Base-by-base conservation (phyloP, 2,329 filamentous ascomycete genomes). In the Rhynchosporium agropyri region DNA sequence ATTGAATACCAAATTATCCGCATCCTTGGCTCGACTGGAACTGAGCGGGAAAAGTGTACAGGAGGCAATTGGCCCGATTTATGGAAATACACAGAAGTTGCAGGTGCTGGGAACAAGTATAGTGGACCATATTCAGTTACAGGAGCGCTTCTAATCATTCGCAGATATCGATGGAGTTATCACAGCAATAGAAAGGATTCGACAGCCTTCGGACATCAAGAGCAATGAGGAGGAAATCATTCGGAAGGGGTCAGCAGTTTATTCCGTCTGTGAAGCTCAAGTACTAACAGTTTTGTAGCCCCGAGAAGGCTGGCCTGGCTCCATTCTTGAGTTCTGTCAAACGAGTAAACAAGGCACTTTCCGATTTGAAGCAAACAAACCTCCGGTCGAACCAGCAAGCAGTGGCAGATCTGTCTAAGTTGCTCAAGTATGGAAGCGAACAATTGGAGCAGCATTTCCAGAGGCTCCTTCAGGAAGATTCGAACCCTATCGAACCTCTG, bases 1-100 rank as follows among this genome's bases (percentile, higher is more conserved):
- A 73, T 84, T 98, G 75, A 97, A 92, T 38, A 97, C 95, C 80
- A 97, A 96, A 81, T 97, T 99, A 61, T 90, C 96, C 77, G 89
- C 90, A 33, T 96, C 91, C 58, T 83, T 97, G 69, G 85, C 87
- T 43, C 85, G 93, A 61, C 82, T 99, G 40, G 92, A 98, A 71
- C 86, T 89, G 43, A 96, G 91, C 59, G 95, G 94, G 20, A 92
- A 92, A 77, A 93, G 90, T 64, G 92, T 98, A 26, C 89, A 92
- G 72, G 91, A 97, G 73, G 93, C 96, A 10, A 92, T 96, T 61
- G 92, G 92, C 0, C 95, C 95, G 8, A 89, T 99, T 48, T 96
- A 93, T 74, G 91, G 90, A 71, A 96, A 97, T 76, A 98, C 95
- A 0, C 90, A 92, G 76, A 89, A 88, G 66, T 82, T 98, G 28